Percentiles rank a stretch among this genome's conserved stretches.
Evolutionary conservation across 257 asterid species (phyloP).

Genomic region (Scutellaria minor): DNA sequence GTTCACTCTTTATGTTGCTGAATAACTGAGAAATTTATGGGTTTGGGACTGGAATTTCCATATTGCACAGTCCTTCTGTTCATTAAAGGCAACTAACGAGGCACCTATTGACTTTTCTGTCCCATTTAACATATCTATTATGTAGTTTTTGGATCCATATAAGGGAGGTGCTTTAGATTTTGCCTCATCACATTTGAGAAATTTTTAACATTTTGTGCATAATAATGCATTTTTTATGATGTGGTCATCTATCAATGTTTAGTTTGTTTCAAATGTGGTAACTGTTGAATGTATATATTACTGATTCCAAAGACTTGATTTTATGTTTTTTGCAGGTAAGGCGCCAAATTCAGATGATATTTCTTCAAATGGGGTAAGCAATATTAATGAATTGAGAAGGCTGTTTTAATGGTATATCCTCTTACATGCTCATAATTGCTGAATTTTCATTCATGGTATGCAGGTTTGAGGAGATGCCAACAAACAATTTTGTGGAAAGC

Average conservation of each 20-base stretch:
- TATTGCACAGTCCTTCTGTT: background rate
- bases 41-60: too few relatives aligned
- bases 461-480: slow-evolving; percentile 99
- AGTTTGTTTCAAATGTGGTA: background rate
- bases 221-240: slow-evolving; percentile 6
- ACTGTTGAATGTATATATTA: background rate
- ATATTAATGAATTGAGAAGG: slow-evolving; percentile 6
- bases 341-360: slow-evolving; percentile 84
- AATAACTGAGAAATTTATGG: background rate
- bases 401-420: slow-evolving; percentile 9
- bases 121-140: too few relatives aligned
- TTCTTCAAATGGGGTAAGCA: slow-evolving; percentile 90
- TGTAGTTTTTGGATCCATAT: background rate
- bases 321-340: slow-evolving; percentile 64
- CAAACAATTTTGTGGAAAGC: slow-evolving; percentile 95
- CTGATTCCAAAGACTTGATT: background rate
- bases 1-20: slow-evolving; percentile 8
- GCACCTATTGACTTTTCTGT: background rate
- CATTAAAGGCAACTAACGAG: background rate
- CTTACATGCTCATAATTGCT: slow-evolving; percentile 15
- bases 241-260: slow-evolving; percentile 10
- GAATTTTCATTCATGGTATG: slow-evolving; percentile 34
- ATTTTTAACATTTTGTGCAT: background rate
- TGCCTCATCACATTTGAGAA: background rate
- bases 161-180: slow-evolving; percentile 5